Evolutionary conservation across 106 monocot genomes (phyloP).

Genomic region (Dactylorhiza incarnata): DNA sequence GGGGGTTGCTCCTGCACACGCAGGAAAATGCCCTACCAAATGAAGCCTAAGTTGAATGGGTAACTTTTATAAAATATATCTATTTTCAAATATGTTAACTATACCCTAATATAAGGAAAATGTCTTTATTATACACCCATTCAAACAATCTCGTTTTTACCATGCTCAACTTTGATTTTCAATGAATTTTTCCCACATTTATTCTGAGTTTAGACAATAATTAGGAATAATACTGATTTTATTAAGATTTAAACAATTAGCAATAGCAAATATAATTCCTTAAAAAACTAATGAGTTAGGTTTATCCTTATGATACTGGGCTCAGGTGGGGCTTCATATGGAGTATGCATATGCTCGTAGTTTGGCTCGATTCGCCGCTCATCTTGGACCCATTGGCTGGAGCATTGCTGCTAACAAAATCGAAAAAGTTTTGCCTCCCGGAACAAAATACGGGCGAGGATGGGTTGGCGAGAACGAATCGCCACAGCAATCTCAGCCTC

Average conservation of each 20-base stretch:
- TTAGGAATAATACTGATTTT: background rate
- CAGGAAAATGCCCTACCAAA: too few species aligned
- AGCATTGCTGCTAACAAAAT: slow-evolving; percentile 35
- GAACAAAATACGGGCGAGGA: slow-evolving; percentile 44
- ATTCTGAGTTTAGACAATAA: background rate
- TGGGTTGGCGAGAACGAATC: slow-evolving; percentile 43
- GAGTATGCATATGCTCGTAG: slow-evolving; percentile 58
- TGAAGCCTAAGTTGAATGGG: background rate
- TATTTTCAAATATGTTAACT: background rate
- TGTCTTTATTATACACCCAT: too few species aligned
- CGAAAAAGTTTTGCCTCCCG: slow-evolving; percentile 34
- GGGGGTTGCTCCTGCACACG: too few species aligned
- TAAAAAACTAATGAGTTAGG: background rate
- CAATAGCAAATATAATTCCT: background rate
- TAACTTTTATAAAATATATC: background rate
- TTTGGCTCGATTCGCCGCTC: slow-evolving; percentile 53
- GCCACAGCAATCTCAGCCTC: slow-evolving; percentile 16
- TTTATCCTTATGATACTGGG: background rate
- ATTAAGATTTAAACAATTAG: background rate
- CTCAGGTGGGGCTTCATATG: slow-evolving; percentile 44
- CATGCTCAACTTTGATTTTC: too few species aligned
- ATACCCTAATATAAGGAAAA: background rate
- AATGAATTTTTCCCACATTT: too few species aligned
- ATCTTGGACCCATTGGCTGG: slow-evolving; percentile 47
- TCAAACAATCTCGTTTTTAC: too few species aligned